These are phyloP conservation scores for Neurospora crassa DNA, from an alignment of 2,329 filamentous ascomycete genomes.

Conservation along the genomic window DNA sequence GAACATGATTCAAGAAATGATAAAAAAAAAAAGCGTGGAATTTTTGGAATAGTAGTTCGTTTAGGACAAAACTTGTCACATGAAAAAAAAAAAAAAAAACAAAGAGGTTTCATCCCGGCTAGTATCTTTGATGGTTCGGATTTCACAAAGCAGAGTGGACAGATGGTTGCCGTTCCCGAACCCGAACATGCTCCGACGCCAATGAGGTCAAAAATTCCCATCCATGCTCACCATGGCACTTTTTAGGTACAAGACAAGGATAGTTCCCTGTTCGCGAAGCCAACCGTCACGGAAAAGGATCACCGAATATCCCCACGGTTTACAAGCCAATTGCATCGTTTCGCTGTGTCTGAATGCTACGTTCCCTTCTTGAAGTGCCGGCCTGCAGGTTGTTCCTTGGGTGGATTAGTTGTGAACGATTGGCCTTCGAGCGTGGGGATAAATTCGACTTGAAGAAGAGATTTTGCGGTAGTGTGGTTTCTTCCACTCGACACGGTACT, in stretches of 20 bases:
- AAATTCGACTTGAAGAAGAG: too few species aligned
- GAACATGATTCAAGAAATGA: too few species aligned
- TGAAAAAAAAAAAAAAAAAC: not conserved
- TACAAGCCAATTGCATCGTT: not conserved
- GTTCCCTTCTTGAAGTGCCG: too few species aligned
- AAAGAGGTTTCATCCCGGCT: not conserved
- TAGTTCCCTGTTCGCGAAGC: not conserved
- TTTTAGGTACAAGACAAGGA: not conserved
- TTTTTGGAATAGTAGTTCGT: not conserved
- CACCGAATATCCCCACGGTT: not conserved
- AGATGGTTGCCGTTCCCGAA: not conserved
- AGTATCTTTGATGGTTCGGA: not conserved
- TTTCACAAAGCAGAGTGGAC: not conserved
- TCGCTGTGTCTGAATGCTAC: too few species aligned
- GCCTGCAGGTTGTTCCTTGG: too few species aligned
- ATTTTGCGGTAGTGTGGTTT: too few species aligned
- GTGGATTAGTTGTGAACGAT: too few species aligned
- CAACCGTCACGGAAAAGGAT: not conserved
- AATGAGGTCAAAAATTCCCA: not conserved
- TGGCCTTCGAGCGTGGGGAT: too few species aligned
- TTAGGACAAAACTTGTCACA: not conserved
- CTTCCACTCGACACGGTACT: too few species aligned
- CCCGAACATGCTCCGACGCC: not conserved
- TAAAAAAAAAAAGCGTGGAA: not conserved
- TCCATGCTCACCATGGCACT: not conserved